phyloP scores from a whole-genome alignment of 2,329 filamentous ascomycete species.

The Penicillium fuscoglaucum region DNA sequence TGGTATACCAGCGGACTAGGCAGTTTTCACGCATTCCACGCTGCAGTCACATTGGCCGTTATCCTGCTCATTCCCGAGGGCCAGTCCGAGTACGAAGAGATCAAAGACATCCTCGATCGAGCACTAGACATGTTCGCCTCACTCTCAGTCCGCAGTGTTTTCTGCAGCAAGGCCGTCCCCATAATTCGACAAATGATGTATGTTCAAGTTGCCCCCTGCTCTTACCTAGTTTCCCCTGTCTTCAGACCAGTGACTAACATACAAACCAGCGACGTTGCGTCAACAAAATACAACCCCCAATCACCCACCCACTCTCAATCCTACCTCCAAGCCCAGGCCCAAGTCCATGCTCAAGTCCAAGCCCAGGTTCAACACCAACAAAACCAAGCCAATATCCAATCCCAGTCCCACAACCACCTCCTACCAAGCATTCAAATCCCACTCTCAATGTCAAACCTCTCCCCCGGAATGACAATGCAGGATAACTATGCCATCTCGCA shows the following conservation, averaged over 20 bases:
- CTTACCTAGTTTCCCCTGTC: not conserved
- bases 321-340: constrained; percentile 17
- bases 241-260: constrained; percentile 3
- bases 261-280: constrained; percentile 26
- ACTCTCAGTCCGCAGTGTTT: constrained; percentile 36
- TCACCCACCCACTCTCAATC: constrained; percentile 6
- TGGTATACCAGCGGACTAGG: constrained; percentile 44
- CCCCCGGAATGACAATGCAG: constrained; percentile 8
- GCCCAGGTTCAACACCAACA: constrained; percentile 15
- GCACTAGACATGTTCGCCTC: constrained; percentile 36
- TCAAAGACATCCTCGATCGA: constrained; percentile 29
- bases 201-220: constrained; percentile 4
- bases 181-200: constrained; percentile 39
- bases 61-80: constrained; percentile 33
- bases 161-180: constrained; percentile 41
- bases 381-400: constrained; percentile 15
- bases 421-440: constrained; percentile 15
- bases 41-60: constrained; percentile 35
- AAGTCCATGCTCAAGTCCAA: constrained; percentile 12
- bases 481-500: constrained; percentile 18
- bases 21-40: constrained; percentile 46
- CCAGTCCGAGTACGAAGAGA: constrained; percentile 32
- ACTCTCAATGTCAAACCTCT: constrained; percentile 13
- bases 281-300: constrained; percentile 20
- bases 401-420: constrained; percentile 4